These are phyloP conservation scores for Samsoniella hepiali DNA, from an alignment of 2,329 filamentous ascomycete genomes.

Conservation along the genomic window DNA sequence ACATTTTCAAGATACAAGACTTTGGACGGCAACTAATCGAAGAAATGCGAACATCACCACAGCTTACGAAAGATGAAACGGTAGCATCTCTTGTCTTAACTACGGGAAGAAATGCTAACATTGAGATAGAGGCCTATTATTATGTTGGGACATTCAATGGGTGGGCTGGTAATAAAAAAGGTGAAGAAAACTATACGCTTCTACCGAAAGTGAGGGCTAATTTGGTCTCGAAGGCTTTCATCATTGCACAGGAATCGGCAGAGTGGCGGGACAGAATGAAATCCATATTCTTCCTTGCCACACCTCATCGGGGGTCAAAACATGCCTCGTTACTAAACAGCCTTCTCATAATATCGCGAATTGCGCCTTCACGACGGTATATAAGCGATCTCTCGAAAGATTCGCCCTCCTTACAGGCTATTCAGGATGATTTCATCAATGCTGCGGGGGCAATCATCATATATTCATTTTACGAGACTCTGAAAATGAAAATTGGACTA, in stretches of 20 bases:
- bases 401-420: constrained; percentile 26
- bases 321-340: constrained; percentile 28
- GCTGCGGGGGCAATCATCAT: constrained; percentile 23
- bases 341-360: constrained; percentile 23
- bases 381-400: constrained; percentile 25
- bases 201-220: too few relatives aligned
- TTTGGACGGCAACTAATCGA: constrained; percentile 30
- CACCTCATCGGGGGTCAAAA: constrained; percentile 34
- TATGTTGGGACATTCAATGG: constrained; percentile 31
- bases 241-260: constrained; percentile 22
- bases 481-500: constrained; percentile 25
- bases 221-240: constrained; percentile 20
- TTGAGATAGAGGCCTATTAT: constrained; percentile 25
- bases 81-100: not conserved
- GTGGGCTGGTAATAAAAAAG: constrained; percentile 34
- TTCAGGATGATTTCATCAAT: constrained; percentile 34
- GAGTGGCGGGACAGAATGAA: constrained; percentile 22
- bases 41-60: constrained; percentile 28
- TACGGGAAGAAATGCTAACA: not conserved
- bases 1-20: constrained; percentile 28
- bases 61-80: constrained; percentile 18
- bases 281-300: constrained; percentile 35
- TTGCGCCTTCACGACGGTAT: constrained; percentile 24
- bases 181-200: constrained; percentile 18
- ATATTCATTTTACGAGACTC: constrained; percentile 36